These are phyloP conservation scores for Kluyveromyces siamensis DNA, from an alignment of 805 yeast genomes.

Conservation along the genomic window DNA sequence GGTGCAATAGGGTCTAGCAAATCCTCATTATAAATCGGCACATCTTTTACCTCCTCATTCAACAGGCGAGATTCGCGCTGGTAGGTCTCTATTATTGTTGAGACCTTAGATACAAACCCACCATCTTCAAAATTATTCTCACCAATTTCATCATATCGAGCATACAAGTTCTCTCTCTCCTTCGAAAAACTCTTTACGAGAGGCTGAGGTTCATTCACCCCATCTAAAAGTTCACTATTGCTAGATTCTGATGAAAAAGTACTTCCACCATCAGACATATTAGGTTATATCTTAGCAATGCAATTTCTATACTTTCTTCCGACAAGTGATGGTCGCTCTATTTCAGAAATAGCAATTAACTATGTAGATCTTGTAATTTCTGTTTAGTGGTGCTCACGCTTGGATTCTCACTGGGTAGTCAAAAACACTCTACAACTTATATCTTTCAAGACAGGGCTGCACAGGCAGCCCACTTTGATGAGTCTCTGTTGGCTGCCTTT, in stretches of 20 bases:
- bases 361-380: too few species aligned
- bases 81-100: background rate
- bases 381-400: too few species aligned
- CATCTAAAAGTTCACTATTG: background rate
- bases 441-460: background rate
- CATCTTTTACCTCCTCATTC: background rate
- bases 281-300: background rate
- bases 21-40: conserved; percentile 1
- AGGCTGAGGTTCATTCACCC: background rate
- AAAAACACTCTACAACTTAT: background rate
- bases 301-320: background rate
- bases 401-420: too few species aligned
- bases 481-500: background rate
- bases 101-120: background rate
- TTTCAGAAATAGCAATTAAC: too few species aligned
- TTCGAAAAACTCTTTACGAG: background rate
- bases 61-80: background rate
- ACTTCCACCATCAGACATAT: background rate
- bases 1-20: background rate
- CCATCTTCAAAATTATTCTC: background rate
- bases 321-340: too few species aligned
- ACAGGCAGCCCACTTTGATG: background rate
- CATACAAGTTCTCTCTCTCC: background rate
- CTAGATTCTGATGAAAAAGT: background rate
- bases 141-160: background rate